Evolutionary conservation across 2,329 filamentous ascomycete genomes (phyloP), one percentile per base, ranked within the genome.

Genomic region (Dendrostoma leiphaemia): DNA sequence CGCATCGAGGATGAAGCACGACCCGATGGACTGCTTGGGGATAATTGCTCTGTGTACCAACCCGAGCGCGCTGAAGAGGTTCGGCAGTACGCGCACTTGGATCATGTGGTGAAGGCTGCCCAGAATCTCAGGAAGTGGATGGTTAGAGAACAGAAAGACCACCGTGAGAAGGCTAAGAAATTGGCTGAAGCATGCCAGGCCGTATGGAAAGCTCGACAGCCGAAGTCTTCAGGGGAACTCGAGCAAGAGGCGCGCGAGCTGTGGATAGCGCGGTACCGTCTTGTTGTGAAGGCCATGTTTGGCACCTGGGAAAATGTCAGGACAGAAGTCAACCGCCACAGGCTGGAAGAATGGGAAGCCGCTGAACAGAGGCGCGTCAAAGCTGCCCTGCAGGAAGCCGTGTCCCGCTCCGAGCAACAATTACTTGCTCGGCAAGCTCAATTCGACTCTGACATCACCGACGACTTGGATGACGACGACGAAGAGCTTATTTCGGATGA

Each of bases 1-100:
- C 82, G 83, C 29, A 84, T 96, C 26, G 83, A 91, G 60, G 74
- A 84, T 45, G 92, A 91, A 59, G 84, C 84, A 3, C 78, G 89
- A 63, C 82, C 85, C 5, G 92, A 91, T 15, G 90, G 91, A 2
- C 68, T 91, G 4, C 77, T 97, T 26, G 91, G 88, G 48, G 74
- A 79, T 51, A 78, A 80, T 56, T 93, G 89, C 66, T 86, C 85
- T 2, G 73, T 87, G 23, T 94, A 89, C 62, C 79, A 85, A 17
- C 89, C 89, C 0, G 89, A 94, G 59, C 77, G 84, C 12, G 75
- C 74, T 56, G 85, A 90, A 53, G 89, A 95, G 63, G 89, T 89
- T 0, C 82, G 82, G 49, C 90, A 94, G 64, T 97, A 90, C 77
- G 85, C 88, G n/a, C 91, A 95, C 62, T 82, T 84, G 65, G 92